A percentile compares a stretch with the other conserved stretches of the same genome.
Evolutionary conservation across 495 filamentous ascomycete genomes (phyloP).

Genomic region (Hypoxylon trugodes): DNA sequence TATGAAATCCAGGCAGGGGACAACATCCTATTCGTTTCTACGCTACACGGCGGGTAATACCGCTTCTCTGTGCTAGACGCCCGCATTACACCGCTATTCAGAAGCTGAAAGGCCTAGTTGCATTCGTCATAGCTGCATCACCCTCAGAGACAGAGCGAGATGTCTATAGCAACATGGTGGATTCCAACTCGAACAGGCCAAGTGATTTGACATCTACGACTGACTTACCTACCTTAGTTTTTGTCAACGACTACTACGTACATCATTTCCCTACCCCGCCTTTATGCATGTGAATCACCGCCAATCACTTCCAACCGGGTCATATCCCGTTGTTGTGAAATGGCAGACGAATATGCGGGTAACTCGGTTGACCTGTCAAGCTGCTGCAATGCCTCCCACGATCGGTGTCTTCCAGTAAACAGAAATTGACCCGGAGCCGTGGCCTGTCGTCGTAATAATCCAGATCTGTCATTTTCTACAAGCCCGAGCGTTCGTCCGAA

Average conservation of each 20-base stretch:
- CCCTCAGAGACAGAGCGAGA: neutral
- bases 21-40: conserved; percentile 95
- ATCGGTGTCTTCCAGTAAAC: conserved; percentile 23
- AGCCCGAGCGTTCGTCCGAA: conserved; percentile 14
- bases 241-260: conserved; percentile 19
- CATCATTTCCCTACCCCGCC: conserved; percentile 24
- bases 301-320: conserved; percentile 34
- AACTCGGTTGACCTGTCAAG: conserved; percentile 33
- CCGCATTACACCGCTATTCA: conserved; percentile 33
- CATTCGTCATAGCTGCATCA: conserved; percentile 33
- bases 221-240: conserved; percentile 19
- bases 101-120: conserved; percentile 11
- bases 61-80: conserved; percentile 18
- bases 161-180: neutral
- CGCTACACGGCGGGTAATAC: conserved; percentile 87
- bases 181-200: conserved; percentile 11
- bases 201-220: conserved; percentile 21
- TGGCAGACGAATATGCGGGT: conserved; percentile 25
- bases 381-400: conserved; percentile 29
- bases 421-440: conserved; percentile 31
- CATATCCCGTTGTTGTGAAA: conserved; percentile 27
- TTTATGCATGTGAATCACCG: conserved; percentile 36
- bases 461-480: conserved; percentile 35
- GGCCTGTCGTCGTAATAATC: conserved; percentile 27
- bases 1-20: conserved; percentile 85